Base-by-base conservation (phyloP, 495 filamentous ascomycete genomes). In the Daldinia vernicosa region DNA sequence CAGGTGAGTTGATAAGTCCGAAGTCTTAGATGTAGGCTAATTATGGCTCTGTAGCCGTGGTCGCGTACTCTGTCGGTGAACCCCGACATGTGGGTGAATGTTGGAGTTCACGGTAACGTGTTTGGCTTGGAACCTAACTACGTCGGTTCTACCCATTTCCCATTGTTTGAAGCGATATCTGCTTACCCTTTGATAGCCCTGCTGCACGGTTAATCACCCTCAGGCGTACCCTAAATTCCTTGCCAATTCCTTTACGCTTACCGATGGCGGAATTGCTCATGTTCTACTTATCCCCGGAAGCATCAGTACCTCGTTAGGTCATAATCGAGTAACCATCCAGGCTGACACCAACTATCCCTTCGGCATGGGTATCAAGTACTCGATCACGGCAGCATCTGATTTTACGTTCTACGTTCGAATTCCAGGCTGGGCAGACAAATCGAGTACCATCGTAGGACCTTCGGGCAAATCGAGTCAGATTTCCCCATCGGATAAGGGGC, bases 161-260 rank as follows among this genome's bases (percentile, higher is more conserved):
- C 26, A 9, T 4, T 43, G 8, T 15, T 3, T 17, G 26, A 8
- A 52, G 6, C 8, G 9, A 59, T 62, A n/a, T 9, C 35, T 50
- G n/a, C 63, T 75, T 60, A 77, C 17, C 33, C 17, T n/a, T 47
- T 14, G 4, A 68, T 70, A 77, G 74, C 85, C 87, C 14, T 90
- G 88, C 76, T 90, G 88, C 61, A 88, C 88, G 6, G 88, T 90
- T 61, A 89, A 90, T 67, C 83, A 88, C 70, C 84, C 82, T 1
- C 87, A 90, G 74, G 88, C 84, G 1, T 85, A 84, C 64, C 85
- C 88, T 0, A 90, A 90, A 67, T 89, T 86, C 62, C 76, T 88
- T 1, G 75, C 75, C 3, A 76, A 76, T 51, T 77, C 76, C 1
- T 78, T 75, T 39, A 71, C 74, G 3, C 64, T 51, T 19, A 75